Evolutionary conservation across 2,329 filamentous ascomycete genomes (phyloP), one percentile per base, ranked within the genome.

Genomic region (Ceratocystis smalleyi): DNA sequence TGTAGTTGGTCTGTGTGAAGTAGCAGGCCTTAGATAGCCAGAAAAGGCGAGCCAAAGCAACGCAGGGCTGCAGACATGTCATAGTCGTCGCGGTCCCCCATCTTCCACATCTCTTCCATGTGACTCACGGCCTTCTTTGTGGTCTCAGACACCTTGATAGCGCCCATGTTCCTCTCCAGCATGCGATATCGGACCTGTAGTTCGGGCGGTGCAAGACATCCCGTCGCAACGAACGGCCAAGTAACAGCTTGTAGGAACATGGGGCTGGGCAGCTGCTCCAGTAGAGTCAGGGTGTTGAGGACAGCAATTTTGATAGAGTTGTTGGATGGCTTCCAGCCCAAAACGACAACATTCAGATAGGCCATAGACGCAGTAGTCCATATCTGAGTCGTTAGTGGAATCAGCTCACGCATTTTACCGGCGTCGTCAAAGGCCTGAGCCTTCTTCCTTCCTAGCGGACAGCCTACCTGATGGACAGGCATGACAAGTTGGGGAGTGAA

Each of bases 301-400:
- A 77, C 70, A 24, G 71, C 67, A 27, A 68, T 66, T 2, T 72
- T 72, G 1, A 80, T 74, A 61, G 79, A 77, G 0, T 72, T 70
- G 59, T 72, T 75, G 0, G 74, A 73, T 0, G 78, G 78, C 66
- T 79, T 78, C 79, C 78, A 81, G 2, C 79, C 80, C 1, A 74
- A 76, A 2, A 79, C 72, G 22, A 81, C 77, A 3, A 79, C 75
- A 12, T 74, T 71, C 12, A 81, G 74, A 65, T 81, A 81, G 6
- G 75, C 74, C 1, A 79, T 71, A 0, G 76, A 72, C 0, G 77
- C 78, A 55, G 79, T 74, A 0, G 77, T 75, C 79, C 79, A 81
- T 51, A 79, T 75, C 15, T 72, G 72, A 7, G 73, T 71, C 10
- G 69, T 69, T n/a, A 70, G 45, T 5, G 61, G 64, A n/a, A 68